Evolutionary conservation across 2,329 filamentous ascomycete species (phyloP), one percentile per base, ranked within the genome.

Genomic region (Colletotrichum sp.): DNA sequence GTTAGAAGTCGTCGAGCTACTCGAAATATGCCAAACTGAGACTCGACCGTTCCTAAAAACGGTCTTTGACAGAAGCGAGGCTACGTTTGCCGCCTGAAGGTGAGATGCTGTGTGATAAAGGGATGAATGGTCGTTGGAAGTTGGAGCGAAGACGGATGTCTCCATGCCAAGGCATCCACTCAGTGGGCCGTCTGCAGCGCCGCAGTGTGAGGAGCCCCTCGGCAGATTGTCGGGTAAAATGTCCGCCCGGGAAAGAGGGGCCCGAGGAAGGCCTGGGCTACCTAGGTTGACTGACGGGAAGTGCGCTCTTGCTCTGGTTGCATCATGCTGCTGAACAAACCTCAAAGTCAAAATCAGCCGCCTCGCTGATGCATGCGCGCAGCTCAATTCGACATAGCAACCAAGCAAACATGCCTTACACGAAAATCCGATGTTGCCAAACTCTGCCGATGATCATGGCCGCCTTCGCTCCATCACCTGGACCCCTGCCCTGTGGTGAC

Each of bases 391-490:
- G 16, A 24, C 26, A 18, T 32, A 7, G n/a, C 13, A 7, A 32
- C 3, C 58, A 7, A 21, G 30, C n/a, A n/a, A 6, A 32, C 21
- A 34, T 36, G 58, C 58, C 6, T 48, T 65, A 16, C 18, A 63
- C 8, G 30, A 38, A 21, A n/a, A 67, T 75, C 72, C 72, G 63
- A 75, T 72, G 55, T 75, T 26, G 34, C 26, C 34, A 65, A 67
- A 60, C 68, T 63, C 30, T 66, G 57, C 69, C 15, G 67, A 67
- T 36, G 43, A 52, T 21, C 43, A 52, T 15, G 58, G 43, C 48
- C 32, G 61, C 16, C 38, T 9, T 28, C 36, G 3, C 21, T 24
- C 21, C 58, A 63, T 63, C 30, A 2, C 58, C 30, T 61, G 30
- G 10, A 28, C 26, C 28, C 58, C 58, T 52, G 43, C 28, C 30